phyloP scores from a whole-genome alignment of 352 stramenopile genomes.

The Pythium myriotylum region DNA sequence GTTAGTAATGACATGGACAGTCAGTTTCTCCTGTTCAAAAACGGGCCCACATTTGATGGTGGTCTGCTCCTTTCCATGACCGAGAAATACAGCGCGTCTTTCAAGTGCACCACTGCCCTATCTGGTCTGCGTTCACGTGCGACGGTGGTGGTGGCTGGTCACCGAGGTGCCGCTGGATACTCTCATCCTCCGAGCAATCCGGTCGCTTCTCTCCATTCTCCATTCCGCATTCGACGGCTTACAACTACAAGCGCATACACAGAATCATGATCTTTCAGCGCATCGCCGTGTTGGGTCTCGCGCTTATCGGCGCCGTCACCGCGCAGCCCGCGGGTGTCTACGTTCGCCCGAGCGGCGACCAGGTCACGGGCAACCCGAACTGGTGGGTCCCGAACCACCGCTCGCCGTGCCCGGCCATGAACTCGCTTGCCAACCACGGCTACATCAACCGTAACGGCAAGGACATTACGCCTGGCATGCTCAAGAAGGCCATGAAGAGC shows the following conservation, averaged over 20 bases:
- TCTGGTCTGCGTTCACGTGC: not conserved
- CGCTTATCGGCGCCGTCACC: conserved; percentile 8
- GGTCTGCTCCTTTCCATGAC: not conserved
- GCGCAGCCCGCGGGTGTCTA: conserved; percentile 13
- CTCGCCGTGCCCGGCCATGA: conserved; percentile 48
- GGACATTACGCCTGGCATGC: conserved; percentile 27
- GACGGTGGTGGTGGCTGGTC: not conserved
- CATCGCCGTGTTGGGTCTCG: conserved; percentile 10
- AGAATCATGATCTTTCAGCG: conserved; percentile 19
- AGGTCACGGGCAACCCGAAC: conserved; percentile 19
- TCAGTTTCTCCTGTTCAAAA: no score
- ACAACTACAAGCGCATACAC: conserved; percentile 4
- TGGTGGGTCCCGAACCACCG: conserved; percentile 31
- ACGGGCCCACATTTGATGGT: no score
- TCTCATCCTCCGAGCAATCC: not conserved
- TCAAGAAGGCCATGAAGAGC: conserved; percentile 33
- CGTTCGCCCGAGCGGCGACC: conserved; percentile 5
- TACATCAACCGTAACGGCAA: conserved; percentile 39
- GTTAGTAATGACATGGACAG: not conserved
- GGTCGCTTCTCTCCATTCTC: conserved; percentile 19
- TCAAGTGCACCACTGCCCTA: not conserved
- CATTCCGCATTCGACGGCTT: conserved; percentile 20
- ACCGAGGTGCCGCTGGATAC: not conserved
- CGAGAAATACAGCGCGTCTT: not conserved
- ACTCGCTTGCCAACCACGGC: conserved; percentile 54